Conservation (phyloP, 805 yeast species). For the Kazachstania africana region DNA sequence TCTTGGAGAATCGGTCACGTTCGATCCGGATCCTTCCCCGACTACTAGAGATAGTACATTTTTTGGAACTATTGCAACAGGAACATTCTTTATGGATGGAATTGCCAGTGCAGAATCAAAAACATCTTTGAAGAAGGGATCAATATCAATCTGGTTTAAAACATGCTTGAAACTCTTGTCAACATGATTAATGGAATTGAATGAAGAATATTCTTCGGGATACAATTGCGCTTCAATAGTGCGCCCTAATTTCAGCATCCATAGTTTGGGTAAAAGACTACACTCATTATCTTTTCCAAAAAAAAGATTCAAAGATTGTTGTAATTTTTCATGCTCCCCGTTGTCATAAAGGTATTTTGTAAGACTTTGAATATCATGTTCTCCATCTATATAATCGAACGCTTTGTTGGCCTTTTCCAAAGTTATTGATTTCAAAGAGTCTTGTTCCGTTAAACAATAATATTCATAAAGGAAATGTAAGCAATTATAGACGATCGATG, state of each 20-base stretch:
- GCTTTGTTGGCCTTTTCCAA: slow-evolving; percentile 11
- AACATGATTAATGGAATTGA: slow-evolving; percentile 23
- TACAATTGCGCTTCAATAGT: slow-evolving; percentile 5
- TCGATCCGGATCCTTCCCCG: no score
- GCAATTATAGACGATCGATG: slow-evolving; percentile 15
- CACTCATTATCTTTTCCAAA: slow-evolving; percentile 6
- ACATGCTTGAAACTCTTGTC: slow-evolving; percentile 24
- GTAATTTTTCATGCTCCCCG: slow-evolving; percentile 11
- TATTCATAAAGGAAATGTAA: slow-evolving; percentile 11
- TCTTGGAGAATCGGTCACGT: slow-evolving; percentile 13
- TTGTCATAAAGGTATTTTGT: slow-evolving; percentile 12
- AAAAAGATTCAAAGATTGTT: slow-evolving; percentile 11
- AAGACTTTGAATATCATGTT: slow-evolving; percentile 16
- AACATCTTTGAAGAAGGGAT: slow-evolving; percentile 38
- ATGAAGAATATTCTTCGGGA: slow-evolving; percentile 10
- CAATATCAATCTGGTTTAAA: slow-evolving; percentile 25
- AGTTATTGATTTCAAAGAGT: slow-evolving; percentile 1
- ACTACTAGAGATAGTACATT: no score
- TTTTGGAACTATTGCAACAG: background rate
- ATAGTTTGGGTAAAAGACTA: slow-evolving; percentile 10
- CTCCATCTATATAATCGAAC: slow-evolving; percentile 18
- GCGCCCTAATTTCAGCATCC: slow-evolving; percentile 16
- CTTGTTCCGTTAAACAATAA: slow-evolving; percentile 15
- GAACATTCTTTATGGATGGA: slow-evolving; percentile 17
- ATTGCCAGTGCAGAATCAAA: slow-evolving; percentile 40